Evolutionary conservation across 345 rosid genomes (phyloP).

Genomic region (Cardamine occulta): DNA sequence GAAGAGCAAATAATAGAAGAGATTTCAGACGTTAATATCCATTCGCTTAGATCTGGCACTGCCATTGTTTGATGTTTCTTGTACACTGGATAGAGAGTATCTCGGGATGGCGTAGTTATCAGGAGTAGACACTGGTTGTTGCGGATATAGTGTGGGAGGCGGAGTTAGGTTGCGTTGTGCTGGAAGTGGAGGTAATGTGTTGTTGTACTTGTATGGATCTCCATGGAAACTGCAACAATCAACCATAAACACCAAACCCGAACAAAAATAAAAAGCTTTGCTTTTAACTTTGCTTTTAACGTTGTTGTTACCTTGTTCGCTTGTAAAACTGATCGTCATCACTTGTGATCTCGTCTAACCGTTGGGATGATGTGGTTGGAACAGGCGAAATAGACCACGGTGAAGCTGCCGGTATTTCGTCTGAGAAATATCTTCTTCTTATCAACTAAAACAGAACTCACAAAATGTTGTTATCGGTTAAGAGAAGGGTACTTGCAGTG

Average conservation of each 20-base stretch:
- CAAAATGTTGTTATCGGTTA: not conserved
- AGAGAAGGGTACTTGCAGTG: not conserved
- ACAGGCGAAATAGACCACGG: constrained; percentile 76
- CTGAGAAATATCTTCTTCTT: constrained; percentile 91
- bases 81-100: constrained; percentile 60
- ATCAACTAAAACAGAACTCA: constrained; percentile 62
- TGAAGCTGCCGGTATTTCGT: constrained; percentile 69
- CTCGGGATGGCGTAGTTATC: constrained; percentile 76
- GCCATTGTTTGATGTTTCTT: constrained; percentile 57
- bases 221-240: constrained; percentile 59
- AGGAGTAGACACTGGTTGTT: constrained; percentile 77
- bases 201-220: constrained; percentile 73
- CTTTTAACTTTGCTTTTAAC: not conserved
- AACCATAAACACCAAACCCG: not conserved
- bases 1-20: not conserved
- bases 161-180: constrained; percentile 95
- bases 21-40: constrained; percentile 73
- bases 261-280: not conserved
- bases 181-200: constrained; percentile 82
- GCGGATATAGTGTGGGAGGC: constrained; percentile 95
- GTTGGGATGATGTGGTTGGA: constrained; percentile 58
- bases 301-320: constrained; percentile 56
- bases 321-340: constrained; percentile 77
- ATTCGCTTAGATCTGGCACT: constrained; percentile 71
- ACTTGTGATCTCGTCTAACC: constrained; percentile 68